A percentile compares a stretch with the other conserved stretches of the same genome.
phyloP scores from a whole-genome alignment of 768 basidiomycete genomes.

The Russula vinacea region DNA sequence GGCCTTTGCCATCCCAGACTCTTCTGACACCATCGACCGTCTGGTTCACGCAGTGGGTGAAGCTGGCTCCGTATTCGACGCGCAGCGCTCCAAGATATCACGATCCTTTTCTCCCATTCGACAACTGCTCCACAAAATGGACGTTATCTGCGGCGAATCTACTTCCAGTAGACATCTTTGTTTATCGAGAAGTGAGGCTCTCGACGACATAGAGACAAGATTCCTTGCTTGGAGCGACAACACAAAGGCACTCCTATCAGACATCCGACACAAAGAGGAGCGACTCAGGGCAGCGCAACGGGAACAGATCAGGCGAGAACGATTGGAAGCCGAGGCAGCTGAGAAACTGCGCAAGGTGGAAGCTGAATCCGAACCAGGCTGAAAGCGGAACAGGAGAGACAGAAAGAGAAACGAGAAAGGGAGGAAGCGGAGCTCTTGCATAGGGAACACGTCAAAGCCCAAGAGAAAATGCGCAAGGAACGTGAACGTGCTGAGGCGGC shows the following conservation, averaged over 20 bases:
- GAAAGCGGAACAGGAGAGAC: conserved; percentile 27
- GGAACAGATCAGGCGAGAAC: conserved; percentile 26
- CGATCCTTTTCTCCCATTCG: conserved; percentile 54
- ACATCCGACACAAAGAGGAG: conserved; percentile 21
- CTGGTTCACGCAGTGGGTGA: conserved; percentile 41
- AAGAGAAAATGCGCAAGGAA: conserved; percentile 19
- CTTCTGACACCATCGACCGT: conserved; percentile 36
- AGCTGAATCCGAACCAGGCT: conserved; percentile 21
- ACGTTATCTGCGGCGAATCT: conserved; percentile 46
- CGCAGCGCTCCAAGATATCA: conserved; percentile 41
- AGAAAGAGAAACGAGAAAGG: conserved; percentile 35
- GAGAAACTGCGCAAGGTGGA: conserved; percentile 30
- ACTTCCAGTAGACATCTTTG: conserved; percentile 49
- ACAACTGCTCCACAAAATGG: conserved; percentile 55
- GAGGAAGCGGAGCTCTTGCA: conserved; percentile 30
- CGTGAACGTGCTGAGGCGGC: neutral
- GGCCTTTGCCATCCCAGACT: conserved; percentile 35
- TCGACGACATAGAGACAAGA: conserved; percentile 39
- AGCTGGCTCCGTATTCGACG: conserved; percentile 39
- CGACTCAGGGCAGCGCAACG: conserved; percentile 21
- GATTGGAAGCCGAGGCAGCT: conserved; percentile 33
- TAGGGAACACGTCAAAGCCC: conserved; percentile 27
- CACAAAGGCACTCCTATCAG: conserved; percentile 12
- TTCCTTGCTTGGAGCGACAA: conserved; percentile 22
- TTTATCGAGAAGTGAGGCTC: conserved; percentile 46